Conservation (phyloP, 257 asterid genomes). For the Nicotiana obtusifolia region DNA sequence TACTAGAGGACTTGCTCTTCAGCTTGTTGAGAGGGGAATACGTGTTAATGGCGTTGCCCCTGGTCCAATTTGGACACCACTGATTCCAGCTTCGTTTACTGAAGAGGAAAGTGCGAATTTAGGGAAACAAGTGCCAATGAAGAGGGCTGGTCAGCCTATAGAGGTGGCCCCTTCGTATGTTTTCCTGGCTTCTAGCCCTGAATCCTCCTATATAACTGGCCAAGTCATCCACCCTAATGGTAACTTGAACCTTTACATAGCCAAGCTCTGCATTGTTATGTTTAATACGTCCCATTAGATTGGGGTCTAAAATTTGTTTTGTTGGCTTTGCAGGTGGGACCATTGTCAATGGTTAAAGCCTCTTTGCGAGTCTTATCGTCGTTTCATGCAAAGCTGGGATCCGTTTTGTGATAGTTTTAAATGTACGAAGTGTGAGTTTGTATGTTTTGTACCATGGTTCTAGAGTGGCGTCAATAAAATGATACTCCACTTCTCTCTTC, state of each 20-base stretch:
- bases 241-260: not conserved
- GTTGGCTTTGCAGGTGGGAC: constrained; percentile 37
- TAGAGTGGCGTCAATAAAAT: not conserved
- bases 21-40: constrained; percentile 43
- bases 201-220: constrained; percentile 63
- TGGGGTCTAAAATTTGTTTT: not conserved
- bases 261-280: not conserved
- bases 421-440: not conserved
- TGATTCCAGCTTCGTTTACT: constrained; percentile 53
- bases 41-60: constrained; percentile 83
- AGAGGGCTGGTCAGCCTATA: constrained; percentile 68
- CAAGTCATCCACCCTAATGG: constrained; percentile 78
- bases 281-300: not conserved
- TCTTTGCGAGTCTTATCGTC: not conserved
- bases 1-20: constrained; percentile 62
- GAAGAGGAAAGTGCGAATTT: constrained; percentile 45
- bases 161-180: constrained; percentile 74
- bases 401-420: not conserved
- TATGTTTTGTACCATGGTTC: not conserved
- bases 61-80: constrained; percentile 72
- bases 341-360: constrained; percentile 35
- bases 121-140: constrained; percentile 62
- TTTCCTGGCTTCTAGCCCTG: constrained; percentile 52
- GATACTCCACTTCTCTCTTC: not conserved
- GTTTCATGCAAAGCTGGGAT: not conserved